These are phyloP conservation scores for Rubia tinctorum DNA, from an alignment of 305 asterid species.

Conservation along the genomic window DNA sequence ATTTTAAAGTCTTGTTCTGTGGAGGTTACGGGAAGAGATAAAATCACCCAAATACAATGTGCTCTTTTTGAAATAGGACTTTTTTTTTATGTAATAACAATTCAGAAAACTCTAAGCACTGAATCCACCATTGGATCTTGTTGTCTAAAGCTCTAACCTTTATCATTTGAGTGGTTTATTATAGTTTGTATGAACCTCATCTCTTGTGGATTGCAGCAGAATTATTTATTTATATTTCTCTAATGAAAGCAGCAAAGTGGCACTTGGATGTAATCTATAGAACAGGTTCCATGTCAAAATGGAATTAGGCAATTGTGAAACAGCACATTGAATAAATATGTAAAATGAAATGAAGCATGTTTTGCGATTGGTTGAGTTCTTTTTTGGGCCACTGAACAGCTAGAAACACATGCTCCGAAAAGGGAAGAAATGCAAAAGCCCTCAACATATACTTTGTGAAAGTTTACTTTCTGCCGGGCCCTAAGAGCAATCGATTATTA, in stretches of 20 bases:
- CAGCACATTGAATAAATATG: neutral
- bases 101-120: neutral
- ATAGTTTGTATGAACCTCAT: neutral
- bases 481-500: neutral
- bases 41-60: no score
- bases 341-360: neutral
- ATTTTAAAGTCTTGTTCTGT: no score
- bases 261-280: neutral
- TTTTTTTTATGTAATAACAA: no score
- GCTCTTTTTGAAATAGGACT: no score
- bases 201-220: neutral
- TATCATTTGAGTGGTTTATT: neutral
- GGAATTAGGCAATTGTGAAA: neutral
- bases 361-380: neutral
- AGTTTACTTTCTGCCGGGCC: constrained; percentile 13
- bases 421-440: neutral
- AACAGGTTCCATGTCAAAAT: constrained; percentile 2
- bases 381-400: constrained; percentile 20
- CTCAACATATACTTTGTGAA: neutral
- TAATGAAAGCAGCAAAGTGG: neutral
- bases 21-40: no score
- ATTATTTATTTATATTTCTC: neutral
- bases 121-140: neutral
- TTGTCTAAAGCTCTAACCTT: neutral
- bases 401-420: constrained; percentile 18